Base-by-base conservation (phyloP, 495 filamentous ascomycete species). In the Immersiella caudata region DNA sequence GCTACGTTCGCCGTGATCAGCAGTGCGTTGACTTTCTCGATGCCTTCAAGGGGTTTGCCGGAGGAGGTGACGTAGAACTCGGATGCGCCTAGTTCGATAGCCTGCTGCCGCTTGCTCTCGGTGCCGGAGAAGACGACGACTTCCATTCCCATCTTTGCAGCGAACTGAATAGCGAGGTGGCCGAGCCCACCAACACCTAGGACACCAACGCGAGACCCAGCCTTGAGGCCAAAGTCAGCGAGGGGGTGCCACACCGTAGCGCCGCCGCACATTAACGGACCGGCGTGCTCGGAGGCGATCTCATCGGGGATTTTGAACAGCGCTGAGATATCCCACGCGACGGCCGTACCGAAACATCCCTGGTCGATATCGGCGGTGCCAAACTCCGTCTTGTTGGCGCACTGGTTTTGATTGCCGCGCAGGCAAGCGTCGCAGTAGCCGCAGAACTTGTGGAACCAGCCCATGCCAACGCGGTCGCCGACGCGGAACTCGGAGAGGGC, bases 381-480 rank as follows among this genome's bases (percentile, higher is more conserved):
- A 33, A 5, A 59, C 3, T 29, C 24, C 4, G 9, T 20, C 56
- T 29, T 33, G 56, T 59, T 59, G 24, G 18, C 12, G 25, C 56
- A 59, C 26, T 3, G 24, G n/a, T 59, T 59, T 25, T 59, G 56
- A 18, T 14, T 6, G 25, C 56, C 52, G 49, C n/a, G 52, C 52
- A 55, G 24, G n/a, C 56, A 59, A 8, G 25, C 24, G 26, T 59
- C 56, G n/a, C 56, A 59, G 26, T 59, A 18, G 6, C 26, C 56
- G 26, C 56, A 59, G 8, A 33, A 14, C 27, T 59, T 59, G 6
- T 59, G 56, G 26, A 59, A 27, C 25, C 25, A 59, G 64, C 93
- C 91, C 26, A 95, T 84, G 40, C 93, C 93, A 36, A 94, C 90
- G 26, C 91, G 86, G 71, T 95, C 92, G 29, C 92, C 92, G 60